Evolutionary conservation across 2,329 filamentous ascomycete genomes (phyloP).

Genomic region (Talaromyces amestolkiae): DNA sequence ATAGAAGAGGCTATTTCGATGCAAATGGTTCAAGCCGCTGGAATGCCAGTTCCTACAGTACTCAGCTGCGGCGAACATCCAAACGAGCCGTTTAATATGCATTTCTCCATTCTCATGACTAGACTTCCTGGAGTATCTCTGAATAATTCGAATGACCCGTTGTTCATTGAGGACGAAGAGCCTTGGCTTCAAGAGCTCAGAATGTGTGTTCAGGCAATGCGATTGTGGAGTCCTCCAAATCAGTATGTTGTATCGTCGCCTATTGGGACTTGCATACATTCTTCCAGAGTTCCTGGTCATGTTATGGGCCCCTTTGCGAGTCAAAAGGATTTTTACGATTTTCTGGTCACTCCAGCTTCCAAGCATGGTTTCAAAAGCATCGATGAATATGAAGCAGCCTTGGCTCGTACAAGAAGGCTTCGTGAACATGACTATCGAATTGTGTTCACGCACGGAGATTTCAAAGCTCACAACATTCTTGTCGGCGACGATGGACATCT

Average conservation of each 20-base stretch:
- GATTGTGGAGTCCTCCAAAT: constrained; percentile 33
- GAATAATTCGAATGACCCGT: constrained; percentile 28
- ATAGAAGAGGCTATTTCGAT: constrained; percentile 38
- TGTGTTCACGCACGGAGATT: constrained; percentile 28
- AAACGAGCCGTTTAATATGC: constrained; percentile 19
- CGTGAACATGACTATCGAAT: constrained; percentile 22
- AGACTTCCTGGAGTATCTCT: constrained; percentile 36
- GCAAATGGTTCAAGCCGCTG: constrained; percentile 35
- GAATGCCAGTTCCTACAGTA: constrained; percentile 37
- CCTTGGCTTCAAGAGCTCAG: constrained; percentile 37
- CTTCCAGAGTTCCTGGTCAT: constrained; percentile 34
- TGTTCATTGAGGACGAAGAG: constrained; percentile 30
- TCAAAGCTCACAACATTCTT: constrained; percentile 27
- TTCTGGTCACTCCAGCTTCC: constrained; percentile 27
- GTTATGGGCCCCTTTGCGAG: constrained; percentile 32
- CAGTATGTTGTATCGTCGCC: constrained; percentile 31
- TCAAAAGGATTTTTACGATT: constrained; percentile 29
- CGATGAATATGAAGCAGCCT: constrained; percentile 27
- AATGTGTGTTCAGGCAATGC: constrained; percentile 35
- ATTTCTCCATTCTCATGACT: constrained; percentile 45
- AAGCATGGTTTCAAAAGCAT: constrained; percentile 29
- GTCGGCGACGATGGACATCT: constrained; percentile 25
- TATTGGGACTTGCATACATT: constrained; percentile 31
- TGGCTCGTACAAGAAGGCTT: constrained; percentile 26
- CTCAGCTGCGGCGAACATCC: constrained; percentile 36